Base-by-base conservation (phyloP, 495 filamentous ascomycete genomes). In the Xylaria nigripes region DNA sequence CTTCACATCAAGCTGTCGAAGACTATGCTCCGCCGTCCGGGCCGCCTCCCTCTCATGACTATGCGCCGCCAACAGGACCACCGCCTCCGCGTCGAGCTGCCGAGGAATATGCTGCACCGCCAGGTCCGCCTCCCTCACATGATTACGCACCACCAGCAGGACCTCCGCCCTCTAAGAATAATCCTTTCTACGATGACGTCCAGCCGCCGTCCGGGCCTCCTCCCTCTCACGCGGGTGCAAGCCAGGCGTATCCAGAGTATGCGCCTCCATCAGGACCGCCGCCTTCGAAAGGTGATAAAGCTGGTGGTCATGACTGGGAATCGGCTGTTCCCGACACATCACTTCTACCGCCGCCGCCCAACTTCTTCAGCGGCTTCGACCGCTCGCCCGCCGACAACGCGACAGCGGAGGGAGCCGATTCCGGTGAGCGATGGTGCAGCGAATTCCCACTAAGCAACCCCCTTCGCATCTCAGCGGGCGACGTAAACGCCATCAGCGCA, bases 261-360 rank as follows among this genome's bases (percentile, higher is more conserved):
- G 57, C 60, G 16, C 63, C 65, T 23, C 67, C 60, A 3, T 49
- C 70, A 0, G 70, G 65, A 3, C 67, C 65, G 7, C 68, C 65
- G 8, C 63, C 67, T 2, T 68, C 68, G 12, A 25, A 40, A 10
- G 40, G 74, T 50, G 48, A 67, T 21, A 45, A 59, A 24, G 44
- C 61, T 54, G 57, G 59, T 12, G 81, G 86, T 60, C 87, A 94
- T 64, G 86, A 90, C 73, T 94, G 89, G 90, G 76, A 86, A 60
- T 75, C 81, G 23, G 76, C 81, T 5, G 81, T 94, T 10, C 87
- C 87, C 2, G 90, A 95, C 66, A 93, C 80, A 23, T 71, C 88
- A 1, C 76, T 83, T 32, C 84, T 95, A 46, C 90, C 90, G 0
- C 92, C 92, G 1, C 89, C 92, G 0, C 90, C 92, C 2, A 70